Percentiles rank a stretch among this genome's conserved stretches.
These are phyloP conservation scores for Saturnispora kantuleensis DNA, from an alignment of 805 yeast genomes.

Conservation along the genomic window DNA sequence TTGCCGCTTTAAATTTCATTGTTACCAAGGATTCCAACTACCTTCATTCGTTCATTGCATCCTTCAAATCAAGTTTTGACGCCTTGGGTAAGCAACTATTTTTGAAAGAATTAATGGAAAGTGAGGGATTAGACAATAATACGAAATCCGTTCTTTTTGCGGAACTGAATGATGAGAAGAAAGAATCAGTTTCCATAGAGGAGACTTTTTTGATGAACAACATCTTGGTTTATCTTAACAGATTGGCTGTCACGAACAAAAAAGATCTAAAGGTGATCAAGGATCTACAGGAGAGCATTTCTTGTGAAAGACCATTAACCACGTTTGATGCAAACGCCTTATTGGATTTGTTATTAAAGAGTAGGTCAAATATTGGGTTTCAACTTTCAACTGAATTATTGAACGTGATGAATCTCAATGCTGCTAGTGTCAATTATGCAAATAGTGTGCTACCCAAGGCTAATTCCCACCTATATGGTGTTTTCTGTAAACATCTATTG, in stretches of 20 bases:
- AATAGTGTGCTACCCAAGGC: conserved; percentile 28
- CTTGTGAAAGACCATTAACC: conserved; percentile 18
- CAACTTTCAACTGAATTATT: conserved; percentile 25
- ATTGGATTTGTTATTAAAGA: conserved; percentile 15
- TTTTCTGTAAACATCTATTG: conserved; percentile 29
- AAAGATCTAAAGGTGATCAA: conserved; percentile 8
- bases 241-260: conserved; percentile 8
- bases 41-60: not conserved
- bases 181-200: conserved; percentile 12
- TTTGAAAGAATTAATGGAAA: conserved; percentile 6
- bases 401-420: conserved; percentile 22
- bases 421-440: not conserved
- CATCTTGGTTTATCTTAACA: conserved; percentile 9
- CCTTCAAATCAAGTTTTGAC: conserved; percentile 10
- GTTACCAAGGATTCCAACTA: not conserved
- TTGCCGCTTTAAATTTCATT: conserved; percentile 11
- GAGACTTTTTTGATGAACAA: conserved; percentile 19
- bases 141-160: conserved; percentile 4
- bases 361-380: conserved; percentile 15
- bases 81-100: conserved; percentile 16
- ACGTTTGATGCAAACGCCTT: conserved; percentile 20
- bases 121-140: not conserved
- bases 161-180: conserved; percentile 9
- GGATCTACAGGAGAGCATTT: conserved; percentile 13
- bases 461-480: conserved; percentile 32